Conservation (phyloP, 441 rosid genomes). For the Gossypium schwendimanii region DNA sequence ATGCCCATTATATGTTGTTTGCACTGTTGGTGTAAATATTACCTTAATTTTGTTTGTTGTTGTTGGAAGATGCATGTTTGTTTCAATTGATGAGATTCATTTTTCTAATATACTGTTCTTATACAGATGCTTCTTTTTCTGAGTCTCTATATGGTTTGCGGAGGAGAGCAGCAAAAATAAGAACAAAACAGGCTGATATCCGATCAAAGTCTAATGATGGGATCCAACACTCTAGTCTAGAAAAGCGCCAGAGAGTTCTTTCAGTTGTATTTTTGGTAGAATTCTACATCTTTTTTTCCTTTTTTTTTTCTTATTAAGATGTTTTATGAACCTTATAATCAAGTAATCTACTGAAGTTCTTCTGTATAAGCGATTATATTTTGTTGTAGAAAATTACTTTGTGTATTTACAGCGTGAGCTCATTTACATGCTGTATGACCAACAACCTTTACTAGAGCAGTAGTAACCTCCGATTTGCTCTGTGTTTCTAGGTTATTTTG, state of each 20-base stretch:
- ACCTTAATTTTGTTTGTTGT: background rate
- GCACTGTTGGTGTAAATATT: background rate
- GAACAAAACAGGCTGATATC: constrained; percentile 36
- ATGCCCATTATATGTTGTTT: background rate
- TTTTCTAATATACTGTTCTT: constrained; percentile 14
- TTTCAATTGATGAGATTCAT: background rate
- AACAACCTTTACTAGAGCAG: constrained; percentile 8
- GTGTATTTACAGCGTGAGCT: background rate
- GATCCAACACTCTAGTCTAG: constrained; percentile 58
- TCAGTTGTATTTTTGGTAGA: constrained; percentile 87
- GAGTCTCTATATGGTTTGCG: constrained; percentile 93
- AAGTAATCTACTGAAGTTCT: background rate
- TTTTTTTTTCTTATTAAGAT: background rate
- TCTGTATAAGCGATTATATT: background rate
- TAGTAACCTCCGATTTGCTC: constrained; percentile 20
- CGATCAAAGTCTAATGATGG: constrained; percentile 39
- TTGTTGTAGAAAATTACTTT: background rate
- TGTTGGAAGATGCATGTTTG: background rate
- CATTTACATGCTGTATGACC: background rate
- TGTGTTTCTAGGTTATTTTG: constrained; percentile 63
- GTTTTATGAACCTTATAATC: background rate
- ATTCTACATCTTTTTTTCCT: constrained; percentile 13
- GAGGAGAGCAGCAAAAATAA: constrained; percentile 71
- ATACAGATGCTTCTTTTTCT: constrained; percentile 88
- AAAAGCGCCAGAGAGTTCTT: constrained; percentile 73